A percentile compares a stretch with the other conserved stretches of the same genome.
These are phyloP conservation scores for Coemansia sp. DNA, from an alignment of 192 early-diverging fungal genomes.

Conservation along the genomic window DNA sequence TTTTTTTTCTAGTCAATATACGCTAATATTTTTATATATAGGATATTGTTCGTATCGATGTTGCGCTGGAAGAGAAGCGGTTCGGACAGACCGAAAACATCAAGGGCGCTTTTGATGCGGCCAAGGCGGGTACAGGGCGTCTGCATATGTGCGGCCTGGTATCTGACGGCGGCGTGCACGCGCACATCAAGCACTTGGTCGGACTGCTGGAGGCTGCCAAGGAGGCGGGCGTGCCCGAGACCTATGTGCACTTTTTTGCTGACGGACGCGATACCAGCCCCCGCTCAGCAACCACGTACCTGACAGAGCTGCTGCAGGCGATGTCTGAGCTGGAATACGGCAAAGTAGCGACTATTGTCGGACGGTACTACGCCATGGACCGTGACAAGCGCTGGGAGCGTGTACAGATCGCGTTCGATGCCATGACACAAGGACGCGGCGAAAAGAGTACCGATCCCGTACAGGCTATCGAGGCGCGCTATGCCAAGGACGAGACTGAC, in stretches of 20 bases:
- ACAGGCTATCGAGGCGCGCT: slow-evolving; percentile 81
- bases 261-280: slow-evolving; percentile 98
- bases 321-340: slow-evolving; percentile 71
- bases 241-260: slow-evolving; percentile 95
- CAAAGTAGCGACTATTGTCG: slow-evolving; percentile 88
- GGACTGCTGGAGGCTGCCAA: slow-evolving; percentile 86
- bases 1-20: not conserved
- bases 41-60: slow-evolving; percentile 99
- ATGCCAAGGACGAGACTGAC: slow-evolving; percentile 92
- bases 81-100: slow-evolving; percentile 77
- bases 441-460: slow-evolving; percentile 56
- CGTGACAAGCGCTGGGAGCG: slow-evolving; percentile 99
- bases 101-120: slow-evolving; percentile 81
- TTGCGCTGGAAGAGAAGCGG: slow-evolving; percentile 84
- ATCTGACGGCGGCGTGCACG: slow-evolving; percentile 99
- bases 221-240: slow-evolving; percentile 77
- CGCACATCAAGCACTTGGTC: slow-evolving; percentile 90
- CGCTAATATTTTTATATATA: slow-evolving; percentile 1
- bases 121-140: slow-evolving; percentile 78
- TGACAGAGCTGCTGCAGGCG: slow-evolving; percentile 70
- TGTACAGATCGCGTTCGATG: slow-evolving; percentile 93
- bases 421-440: slow-evolving; percentile 76
- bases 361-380: slow-evolving; percentile 99
- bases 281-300: slow-evolving; percentile 81
- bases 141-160: slow-evolving; percentile 94